Evolutionary conservation across 331 rosid species (phyloP), one percentile per base, ranked within the genome.

Genomic region (Quercus tomentella): DNA sequence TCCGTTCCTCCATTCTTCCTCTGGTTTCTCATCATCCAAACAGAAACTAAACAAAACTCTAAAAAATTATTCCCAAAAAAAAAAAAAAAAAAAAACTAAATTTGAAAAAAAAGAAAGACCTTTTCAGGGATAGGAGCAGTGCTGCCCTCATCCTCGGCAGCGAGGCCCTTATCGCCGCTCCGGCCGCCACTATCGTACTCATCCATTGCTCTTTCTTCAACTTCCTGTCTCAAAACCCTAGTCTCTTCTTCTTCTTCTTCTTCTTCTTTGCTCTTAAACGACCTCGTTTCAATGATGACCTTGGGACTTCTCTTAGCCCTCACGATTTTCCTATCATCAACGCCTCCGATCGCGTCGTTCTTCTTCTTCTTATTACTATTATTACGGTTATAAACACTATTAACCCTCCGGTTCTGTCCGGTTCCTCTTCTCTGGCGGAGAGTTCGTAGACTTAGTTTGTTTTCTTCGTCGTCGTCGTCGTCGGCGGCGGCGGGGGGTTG

Each of bases 101-200:
- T 10, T 23, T 28, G 56, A 17, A 57, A 62, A 20, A 30, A 61
- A 70, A 18, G 55, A 18, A 4, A 69, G 18, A 94, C 98, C 98
- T 91, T 94, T 82, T 94, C 98, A 6, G 98, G 98, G 63, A 94
- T 73, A 21, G 97, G 98, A 82, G 97, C 78, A 0, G 90, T 61
- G 79, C 80, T 73, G 56, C 90, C 92, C 51, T 91, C 98, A 3
- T 92, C 97, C 45, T 91, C 97, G 14, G 95, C 89, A 6, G 12
- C 92, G 0, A 86, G 89, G 41, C 78, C 95, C 87, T 91, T 94
- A 56, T 87, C 97, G 18, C 83, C 91, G 68, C 92, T 94, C 56
- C 87, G 86, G 25, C 92, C 98, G 23, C 97, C 97, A 43, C 97
- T 91, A 73, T 90, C 96, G 45, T 65, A 81, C 77, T 86, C 97